phyloP scores from a whole-genome alignment of 2,329 filamentous ascomycete species.

The Talaromyces sp. region DNA sequence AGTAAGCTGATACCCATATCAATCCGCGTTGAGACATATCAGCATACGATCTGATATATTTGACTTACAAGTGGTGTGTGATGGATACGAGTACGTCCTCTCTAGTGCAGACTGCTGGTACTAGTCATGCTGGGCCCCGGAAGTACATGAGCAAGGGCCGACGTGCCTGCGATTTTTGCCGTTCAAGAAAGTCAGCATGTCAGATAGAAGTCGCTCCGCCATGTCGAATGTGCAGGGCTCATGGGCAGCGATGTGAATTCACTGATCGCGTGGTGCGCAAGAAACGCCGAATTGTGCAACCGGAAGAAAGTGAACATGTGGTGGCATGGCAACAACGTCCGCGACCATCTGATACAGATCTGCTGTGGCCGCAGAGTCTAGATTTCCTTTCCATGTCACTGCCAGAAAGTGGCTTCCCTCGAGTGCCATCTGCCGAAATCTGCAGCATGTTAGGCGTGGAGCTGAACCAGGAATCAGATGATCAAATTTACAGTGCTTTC shows the following conservation, averaged over 20 bases:
- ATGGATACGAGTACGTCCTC: background rate
- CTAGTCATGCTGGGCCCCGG: background rate
- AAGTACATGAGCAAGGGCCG: slow-evolving; percentile 16
- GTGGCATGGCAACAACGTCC: background rate
- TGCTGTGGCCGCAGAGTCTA: slow-evolving; percentile 11
- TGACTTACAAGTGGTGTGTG: background rate
- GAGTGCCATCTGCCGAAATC: background rate
- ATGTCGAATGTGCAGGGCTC: slow-evolving; percentile 15
- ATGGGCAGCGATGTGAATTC: slow-evolving; percentile 10
- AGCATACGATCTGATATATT: background rate
- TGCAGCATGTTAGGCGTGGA: background rate
- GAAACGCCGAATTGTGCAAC: background rate
- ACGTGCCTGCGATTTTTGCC: slow-evolving; percentile 12
- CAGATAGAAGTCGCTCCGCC: slow-evolving; percentile 14
- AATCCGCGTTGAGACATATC: background rate
- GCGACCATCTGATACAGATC: background rate
- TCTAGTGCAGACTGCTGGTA: background rate
- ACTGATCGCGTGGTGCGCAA: slow-evolving; percentile 10
- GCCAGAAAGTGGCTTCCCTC: background rate
- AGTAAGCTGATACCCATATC: slow-evolving; percentile 1
- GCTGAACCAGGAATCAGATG: background rate
- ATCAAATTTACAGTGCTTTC: background rate
- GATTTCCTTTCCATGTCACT: slow-evolving; percentile 8
- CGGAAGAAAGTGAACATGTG: background rate
- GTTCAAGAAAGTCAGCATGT: slow-evolving; percentile 13